phyloP scores from a whole-genome alignment of 2,329 filamentous ascomycete genomes.

The Nemania diffusa region DNA sequence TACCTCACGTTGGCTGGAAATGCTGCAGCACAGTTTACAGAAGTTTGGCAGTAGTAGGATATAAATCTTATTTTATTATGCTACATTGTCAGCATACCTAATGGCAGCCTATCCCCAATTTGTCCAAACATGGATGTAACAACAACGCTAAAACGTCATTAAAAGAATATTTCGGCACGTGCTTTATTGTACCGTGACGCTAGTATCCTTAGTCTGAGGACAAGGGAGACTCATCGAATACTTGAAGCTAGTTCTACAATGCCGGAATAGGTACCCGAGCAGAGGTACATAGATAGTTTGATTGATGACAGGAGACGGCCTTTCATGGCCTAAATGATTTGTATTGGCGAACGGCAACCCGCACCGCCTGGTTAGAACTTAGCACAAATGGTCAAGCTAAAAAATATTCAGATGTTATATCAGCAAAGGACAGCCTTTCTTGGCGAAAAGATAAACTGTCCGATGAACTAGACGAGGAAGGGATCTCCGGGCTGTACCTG shows the following conservation, averaged over 20 bases:
- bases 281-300: slow-evolving; percentile 47
- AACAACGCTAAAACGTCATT: not conserved
- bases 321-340: slow-evolving; percentile 21
- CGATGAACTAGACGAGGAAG: slow-evolving; percentile 46
- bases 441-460: slow-evolving; percentile 34
- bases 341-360: slow-evolving; percentile 24
- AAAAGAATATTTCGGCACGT: not conserved
- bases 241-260: slow-evolving; percentile 7
- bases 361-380: slow-evolving; percentile 6
- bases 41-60: slow-evolving; percentile 29
- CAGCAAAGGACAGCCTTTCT: slow-evolving; percentile 1
- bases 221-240: not conserved
- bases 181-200: not conserved
- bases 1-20: slow-evolving; percentile 40
- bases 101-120: not conserved
- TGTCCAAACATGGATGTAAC: not conserved
- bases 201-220: not conserved
- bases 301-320: slow-evolving; percentile 61
- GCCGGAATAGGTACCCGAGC: slow-evolving; percentile 19
- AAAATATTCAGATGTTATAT: slow-evolving; percentile 7
- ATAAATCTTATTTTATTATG: not conserved
- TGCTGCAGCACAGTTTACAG: slow-evolving; percentile 32
- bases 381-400: not conserved
- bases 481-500: slow-evolving; percentile 32
- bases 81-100: not conserved